phyloP scores from a whole-genome alignment of 2,329 filamentous ascomycete genomes.

The Proliferodiscus dingleyae region DNA sequence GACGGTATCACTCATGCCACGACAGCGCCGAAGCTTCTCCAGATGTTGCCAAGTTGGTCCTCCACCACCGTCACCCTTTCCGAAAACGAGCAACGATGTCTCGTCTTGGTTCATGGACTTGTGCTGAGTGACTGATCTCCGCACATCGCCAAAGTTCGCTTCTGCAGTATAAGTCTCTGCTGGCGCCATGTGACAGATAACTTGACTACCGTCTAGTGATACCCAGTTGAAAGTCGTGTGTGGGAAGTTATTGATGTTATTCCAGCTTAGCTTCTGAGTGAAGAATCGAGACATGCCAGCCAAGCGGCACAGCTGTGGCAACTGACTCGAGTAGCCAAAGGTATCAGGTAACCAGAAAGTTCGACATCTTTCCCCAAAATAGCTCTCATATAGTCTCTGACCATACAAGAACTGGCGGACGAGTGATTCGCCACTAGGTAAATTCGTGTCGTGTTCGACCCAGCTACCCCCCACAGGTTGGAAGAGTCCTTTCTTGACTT shows the following conservation, averaged over 20 bases:
- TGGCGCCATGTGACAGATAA: constrained; percentile 96
- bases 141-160: constrained; percentile 92
- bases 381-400: constrained; percentile 88
- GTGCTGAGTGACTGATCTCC: constrained; percentile 82
- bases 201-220: constrained; percentile 87
- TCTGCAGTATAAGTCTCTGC: constrained; percentile 93
- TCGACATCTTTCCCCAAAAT: constrained; percentile 80
- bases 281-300: constrained; percentile 97
- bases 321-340: constrained; percentile 92
- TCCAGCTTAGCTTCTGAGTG: constrained; percentile 98
- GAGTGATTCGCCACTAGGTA: constrained; percentile 92
- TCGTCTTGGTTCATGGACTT: constrained; percentile 93
- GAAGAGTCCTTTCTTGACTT: constrained; percentile 86
- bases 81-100: constrained; percentile 87
- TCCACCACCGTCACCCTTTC: constrained; percentile 93
- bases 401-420: constrained; percentile 93
- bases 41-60: constrained; percentile 91
- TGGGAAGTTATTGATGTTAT: constrained; percentile 98
- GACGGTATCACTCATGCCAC: constrained; percentile 83
- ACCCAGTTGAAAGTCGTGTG: constrained; percentile 99
- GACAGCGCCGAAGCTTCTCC: constrained; percentile 89
- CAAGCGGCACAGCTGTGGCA: constrained; percentile 87
- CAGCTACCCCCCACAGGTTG: constrained; percentile 95
- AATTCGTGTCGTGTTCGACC: constrained; percentile 98
- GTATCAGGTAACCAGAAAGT: constrained; percentile 99